Evolutionary conservation across 2,329 filamentous ascomycete species (phyloP).

Genomic region (Apiospora kogelbergensis): DNA sequence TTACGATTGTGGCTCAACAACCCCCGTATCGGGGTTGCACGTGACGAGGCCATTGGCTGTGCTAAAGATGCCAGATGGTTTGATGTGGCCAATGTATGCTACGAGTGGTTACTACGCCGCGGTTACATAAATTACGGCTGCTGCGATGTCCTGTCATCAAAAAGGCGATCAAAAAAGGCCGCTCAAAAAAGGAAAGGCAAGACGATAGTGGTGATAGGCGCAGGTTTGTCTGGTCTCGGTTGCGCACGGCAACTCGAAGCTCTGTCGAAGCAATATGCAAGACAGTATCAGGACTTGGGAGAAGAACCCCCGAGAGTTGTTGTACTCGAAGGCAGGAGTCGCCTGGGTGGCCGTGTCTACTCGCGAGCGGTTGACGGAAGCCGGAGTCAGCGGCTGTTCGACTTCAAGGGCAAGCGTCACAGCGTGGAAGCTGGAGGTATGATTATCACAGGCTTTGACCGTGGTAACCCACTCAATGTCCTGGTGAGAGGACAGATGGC

Average conservation of each 20-base stretch:
- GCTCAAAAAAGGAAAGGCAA: conserved; percentile 56
- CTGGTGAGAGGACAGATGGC: conserved; percentile 88
- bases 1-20: conserved; percentile 87
- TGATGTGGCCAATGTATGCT: conserved; percentile 81
- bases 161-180: conserved; percentile 38
- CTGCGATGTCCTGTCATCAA: conserved; percentile 63
- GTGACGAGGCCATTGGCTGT: conserved; percentile 87
- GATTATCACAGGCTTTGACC: conserved; percentile 95
- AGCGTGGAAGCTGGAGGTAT: conserved; percentile 98
- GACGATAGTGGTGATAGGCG: conserved; percentile 84
- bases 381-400: conserved; percentile 49
- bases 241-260: conserved; percentile 89
- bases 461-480: conserved; percentile 90
- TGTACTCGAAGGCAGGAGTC: conserved; percentile 80
- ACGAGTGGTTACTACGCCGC: conserved; percentile 86
- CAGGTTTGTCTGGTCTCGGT: conserved; percentile 89
- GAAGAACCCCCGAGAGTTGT: conserved; percentile 74
- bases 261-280: conserved; percentile 78
- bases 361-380: conserved; percentile 69
- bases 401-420: conserved; percentile 59
- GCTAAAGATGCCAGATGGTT: conserved; percentile 87
- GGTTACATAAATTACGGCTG: conserved; percentile 98
- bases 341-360: conserved; percentile 91
- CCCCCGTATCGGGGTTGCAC: conserved; percentile 76
- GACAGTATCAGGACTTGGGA: conserved; percentile 62